Conservation (phyloP, 345 rosid species). For the Physaria fendleri region DNA sequence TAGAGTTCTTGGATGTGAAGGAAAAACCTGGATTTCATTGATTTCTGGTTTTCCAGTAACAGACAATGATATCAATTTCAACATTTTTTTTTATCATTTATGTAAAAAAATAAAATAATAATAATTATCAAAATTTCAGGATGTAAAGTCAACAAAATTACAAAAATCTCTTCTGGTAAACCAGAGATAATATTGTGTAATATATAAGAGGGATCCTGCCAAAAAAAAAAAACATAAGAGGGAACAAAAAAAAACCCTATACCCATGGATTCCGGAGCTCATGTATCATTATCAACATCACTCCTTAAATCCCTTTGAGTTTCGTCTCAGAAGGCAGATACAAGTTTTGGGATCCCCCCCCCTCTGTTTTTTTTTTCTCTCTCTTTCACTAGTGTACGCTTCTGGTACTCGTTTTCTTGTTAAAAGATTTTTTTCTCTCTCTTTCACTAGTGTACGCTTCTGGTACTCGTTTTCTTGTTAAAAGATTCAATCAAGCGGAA, state of each 20-base stretch:
- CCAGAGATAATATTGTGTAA: no score
- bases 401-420: no score
- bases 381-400: no score
- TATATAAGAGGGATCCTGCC: background rate
- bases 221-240: no score
- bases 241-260: no score
- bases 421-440: background rate
- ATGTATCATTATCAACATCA: constrained; percentile 10
- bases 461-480: constrained; percentile 33
- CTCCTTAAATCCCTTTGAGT: constrained; percentile 4
- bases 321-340: constrained; percentile 4
- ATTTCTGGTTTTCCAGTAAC: no score
- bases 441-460: constrained; percentile 23
- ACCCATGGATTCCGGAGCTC: constrained; percentile 10
- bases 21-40: background rate
- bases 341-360: background rate
- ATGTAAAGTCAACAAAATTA: constrained; percentile 4
- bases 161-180: constrained; percentile 13
- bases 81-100: no score
- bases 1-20: constrained; percentile 6
- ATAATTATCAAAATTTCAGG: background rate
- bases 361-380: background rate
- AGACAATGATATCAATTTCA: no score
- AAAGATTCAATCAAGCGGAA: constrained; percentile 61
- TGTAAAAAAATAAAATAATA: no score